A percentile compares a stretch with the other conserved stretches of the same genome.
Conservation (phyloP, 139 green algal species). For the Gonium pectorale region DNA sequence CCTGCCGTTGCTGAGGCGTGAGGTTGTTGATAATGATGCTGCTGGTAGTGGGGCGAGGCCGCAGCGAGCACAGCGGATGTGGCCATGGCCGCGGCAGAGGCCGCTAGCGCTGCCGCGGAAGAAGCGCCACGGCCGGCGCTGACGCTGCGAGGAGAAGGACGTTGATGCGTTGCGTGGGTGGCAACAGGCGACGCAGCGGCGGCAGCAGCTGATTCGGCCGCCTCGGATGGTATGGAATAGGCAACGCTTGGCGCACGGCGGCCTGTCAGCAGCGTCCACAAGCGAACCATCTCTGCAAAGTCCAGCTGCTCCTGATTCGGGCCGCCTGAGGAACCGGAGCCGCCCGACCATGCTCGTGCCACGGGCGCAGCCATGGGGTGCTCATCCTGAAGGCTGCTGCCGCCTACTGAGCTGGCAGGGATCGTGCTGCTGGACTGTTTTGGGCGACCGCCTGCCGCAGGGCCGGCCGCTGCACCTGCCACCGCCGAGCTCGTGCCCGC, state of each 20-base stretch:
- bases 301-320: slow-evolving; percentile 9
- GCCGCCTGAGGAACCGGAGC: neutral
- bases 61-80: slow-evolving; percentile 29
- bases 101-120: neutral
- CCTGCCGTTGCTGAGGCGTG: too few relatives aligned
- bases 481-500: too few relatives aligned
- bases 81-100: slow-evolving; percentile 36
- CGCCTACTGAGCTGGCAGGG: too few relatives aligned
- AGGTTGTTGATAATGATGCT: neutral
- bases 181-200: slow-evolving; percentile 28
- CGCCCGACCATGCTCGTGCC: neutral
- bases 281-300: slow-evolving; percentile 31
- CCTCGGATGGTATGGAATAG: neutral
- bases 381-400: slow-evolving; percentile 5
- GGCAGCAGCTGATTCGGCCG: neutral
- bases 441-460: too few relatives aligned
- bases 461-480: too few relatives aligned
- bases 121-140: too few relatives aligned
- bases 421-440: too few relatives aligned
- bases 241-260: neutral
- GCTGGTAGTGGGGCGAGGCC: neutral
- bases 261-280: slow-evolving; percentile 37
- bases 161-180: neutral
- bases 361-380: slow-evolving; percentile 25
- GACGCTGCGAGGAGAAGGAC: neutral